These are phyloP conservation scores for Crassisporium funariophilum DNA, from an alignment of 768 basidiomycete genomes.

Conservation along the genomic window DNA sequence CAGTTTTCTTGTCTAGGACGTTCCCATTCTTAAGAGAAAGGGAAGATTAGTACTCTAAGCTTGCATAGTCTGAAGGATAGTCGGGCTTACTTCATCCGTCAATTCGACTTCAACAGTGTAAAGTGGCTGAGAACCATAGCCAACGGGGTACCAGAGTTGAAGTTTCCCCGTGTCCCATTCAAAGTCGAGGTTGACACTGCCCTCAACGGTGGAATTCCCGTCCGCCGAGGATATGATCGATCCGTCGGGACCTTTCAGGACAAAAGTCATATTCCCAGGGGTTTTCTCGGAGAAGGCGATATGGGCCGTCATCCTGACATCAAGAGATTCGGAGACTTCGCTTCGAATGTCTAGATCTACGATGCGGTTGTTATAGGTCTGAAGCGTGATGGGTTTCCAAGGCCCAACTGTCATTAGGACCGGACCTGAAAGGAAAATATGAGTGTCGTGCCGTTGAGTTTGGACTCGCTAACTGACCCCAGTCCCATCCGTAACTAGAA, in stretches of 20 bases:
- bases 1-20: slow-evolving; percentile 52
- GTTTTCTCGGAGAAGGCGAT: slow-evolving; percentile 44
- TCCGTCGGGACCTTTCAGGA: slow-evolving; percentile 54
- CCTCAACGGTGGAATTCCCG: slow-evolving; percentile 37
- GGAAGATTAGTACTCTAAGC: not conserved
- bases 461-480: no score
- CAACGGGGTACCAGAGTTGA: slow-evolving; percentile 86
- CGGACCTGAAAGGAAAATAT: slow-evolving; percentile 52
- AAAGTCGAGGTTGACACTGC: slow-evolving; percentile 44
- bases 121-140: slow-evolving; percentile 79
- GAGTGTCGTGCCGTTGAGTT: no score
- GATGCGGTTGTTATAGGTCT: slow-evolving; percentile 68
- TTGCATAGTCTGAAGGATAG: not conserved
- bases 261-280: slow-evolving; percentile 44
- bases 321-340: slow-evolving; percentile 55
- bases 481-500: slow-evolving; percentile 86
- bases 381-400: slow-evolving; percentile 78
- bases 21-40: slow-evolving; percentile 42
- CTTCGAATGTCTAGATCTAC: slow-evolving; percentile 64
- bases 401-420: slow-evolving; percentile 86
- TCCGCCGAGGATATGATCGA: slow-evolving; percentile 40
- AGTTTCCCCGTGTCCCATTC: slow-evolving; percentile 56
- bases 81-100: slow-evolving; percentile 49
- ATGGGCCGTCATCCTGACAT: slow-evolving; percentile 50
- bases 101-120: slow-evolving; percentile 65